A percentile compares a stretch with the other conserved stretches of the same genome.
Evolutionary conservation across 768 basidiomycete genomes (phyloP).

Genomic region (Rhodotorula diobovata): DNA sequence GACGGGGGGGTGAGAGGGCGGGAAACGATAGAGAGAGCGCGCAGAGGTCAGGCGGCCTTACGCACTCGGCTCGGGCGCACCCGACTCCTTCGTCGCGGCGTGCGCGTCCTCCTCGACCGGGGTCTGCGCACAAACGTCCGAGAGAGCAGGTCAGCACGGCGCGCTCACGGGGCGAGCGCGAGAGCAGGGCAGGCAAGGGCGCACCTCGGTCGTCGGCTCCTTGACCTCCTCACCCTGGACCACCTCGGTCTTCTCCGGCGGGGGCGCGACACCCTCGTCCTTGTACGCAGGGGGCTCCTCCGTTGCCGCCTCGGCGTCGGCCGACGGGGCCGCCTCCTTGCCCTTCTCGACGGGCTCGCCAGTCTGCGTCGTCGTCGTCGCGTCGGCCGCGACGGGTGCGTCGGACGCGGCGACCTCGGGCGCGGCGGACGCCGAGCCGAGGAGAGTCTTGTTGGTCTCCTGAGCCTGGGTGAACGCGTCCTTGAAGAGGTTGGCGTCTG

Average conservation of each 20-base stretch:
- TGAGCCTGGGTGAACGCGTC: conserved; percentile 56
- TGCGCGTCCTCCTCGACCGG: conserved; percentile 28
- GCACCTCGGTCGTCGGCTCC: conserved; percentile 33
- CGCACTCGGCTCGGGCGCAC: conserved; percentile 3
- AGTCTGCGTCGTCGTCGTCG: conserved; percentile 25
- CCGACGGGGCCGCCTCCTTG: conserved; percentile 23
- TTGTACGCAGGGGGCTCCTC: conserved; percentile 25
- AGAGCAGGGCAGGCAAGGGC: too few relatives aligned
- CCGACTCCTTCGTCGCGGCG: conserved; percentile 26
- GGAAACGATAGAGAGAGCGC: background rate
- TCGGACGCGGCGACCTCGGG: conserved; percentile 43
- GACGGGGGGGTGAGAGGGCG: background rate
- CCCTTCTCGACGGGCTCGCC: conserved; percentile 35
- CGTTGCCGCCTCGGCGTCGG: conserved; percentile 6
- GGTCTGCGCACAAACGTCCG: conserved; percentile 1
- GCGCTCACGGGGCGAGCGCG: background rate
- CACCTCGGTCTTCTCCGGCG: conserved; percentile 32
- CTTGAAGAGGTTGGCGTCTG: conserved; percentile 86
- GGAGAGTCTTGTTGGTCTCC: conserved; percentile 45
- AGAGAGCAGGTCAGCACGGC: background rate
- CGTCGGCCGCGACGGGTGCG: conserved; percentile 43
- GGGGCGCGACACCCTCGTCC: conserved; percentile 29
- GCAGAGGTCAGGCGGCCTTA: background rate
- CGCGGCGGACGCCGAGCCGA: conserved; percentile 62
- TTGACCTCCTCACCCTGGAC: conserved; percentile 32